Conservation (phyloP, 179 eudicot genomes). For the Actinidia arguta region DNA sequence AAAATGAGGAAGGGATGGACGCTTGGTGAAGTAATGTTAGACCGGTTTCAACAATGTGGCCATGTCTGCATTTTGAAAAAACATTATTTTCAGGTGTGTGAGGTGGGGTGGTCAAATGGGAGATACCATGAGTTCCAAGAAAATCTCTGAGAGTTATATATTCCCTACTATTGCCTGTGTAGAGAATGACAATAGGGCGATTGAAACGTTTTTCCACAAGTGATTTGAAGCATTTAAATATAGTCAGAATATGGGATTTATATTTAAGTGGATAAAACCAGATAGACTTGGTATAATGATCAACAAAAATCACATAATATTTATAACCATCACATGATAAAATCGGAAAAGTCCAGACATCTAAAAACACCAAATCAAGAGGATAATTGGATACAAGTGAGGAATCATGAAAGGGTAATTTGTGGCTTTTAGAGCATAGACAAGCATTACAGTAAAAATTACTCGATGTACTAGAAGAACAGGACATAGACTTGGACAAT, state of each 20-base stretch:
- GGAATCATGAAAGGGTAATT: too few species aligned
- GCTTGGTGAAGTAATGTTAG: neutral
- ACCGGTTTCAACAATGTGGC: conserved; percentile 5
- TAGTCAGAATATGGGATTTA: neutral
- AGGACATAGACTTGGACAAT: too few species aligned
- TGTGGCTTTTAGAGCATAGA: too few species aligned
- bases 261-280: neutral
- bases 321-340: neutral
- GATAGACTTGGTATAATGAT: neutral
- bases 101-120: neutral
- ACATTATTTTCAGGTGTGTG: neutral
- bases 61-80: neutral
- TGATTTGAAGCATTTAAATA: neutral
- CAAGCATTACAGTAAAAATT: too few species aligned
- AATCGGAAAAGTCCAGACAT: neutral
- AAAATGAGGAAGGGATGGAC: too few species aligned
- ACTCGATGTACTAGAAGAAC: too few species aligned
- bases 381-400: too few species aligned
- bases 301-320: conserved; percentile 5
- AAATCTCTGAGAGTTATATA: neutral
- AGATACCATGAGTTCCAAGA: neutral
- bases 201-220: neutral
- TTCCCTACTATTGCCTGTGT: neutral
- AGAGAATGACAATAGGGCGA: neutral
- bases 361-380: too few species aligned